phyloP scores from a whole-genome alignment of 1,139 yeast species.

The Sugiyamaella grinbergsii region DNA sequence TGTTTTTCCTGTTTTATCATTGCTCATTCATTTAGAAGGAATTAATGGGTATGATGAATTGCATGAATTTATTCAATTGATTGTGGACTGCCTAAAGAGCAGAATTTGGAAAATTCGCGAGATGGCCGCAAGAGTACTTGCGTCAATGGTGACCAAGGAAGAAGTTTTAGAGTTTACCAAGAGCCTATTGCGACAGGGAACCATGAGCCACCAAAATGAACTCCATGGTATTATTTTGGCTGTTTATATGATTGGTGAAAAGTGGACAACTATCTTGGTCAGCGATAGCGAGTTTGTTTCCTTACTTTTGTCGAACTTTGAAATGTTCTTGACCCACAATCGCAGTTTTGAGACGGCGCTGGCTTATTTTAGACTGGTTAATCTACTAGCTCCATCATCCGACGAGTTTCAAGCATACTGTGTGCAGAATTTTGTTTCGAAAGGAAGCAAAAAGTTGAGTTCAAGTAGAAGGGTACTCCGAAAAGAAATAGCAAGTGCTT shows the following conservation, averaged over 20 bases:
- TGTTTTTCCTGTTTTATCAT: conserved; percentile 72
- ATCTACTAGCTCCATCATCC: conserved; percentile 1
- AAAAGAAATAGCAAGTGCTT: conserved; percentile 40
- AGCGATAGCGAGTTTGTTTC: conserved; percentile 23
- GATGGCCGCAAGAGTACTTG: conserved; percentile 73
- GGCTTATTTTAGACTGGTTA: conserved; percentile 33
- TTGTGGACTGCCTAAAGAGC: conserved; percentile 53
- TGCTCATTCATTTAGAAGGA: conserved; percentile 67
- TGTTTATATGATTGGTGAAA: background rate
- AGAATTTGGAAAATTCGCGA: conserved; percentile 82
- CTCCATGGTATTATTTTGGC: conserved; percentile 63
- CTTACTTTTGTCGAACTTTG: conserved; percentile 29
- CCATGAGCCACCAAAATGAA: conserved; percentile 46
- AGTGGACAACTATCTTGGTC: conserved; percentile 18
- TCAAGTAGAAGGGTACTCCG: conserved; percentile 38
- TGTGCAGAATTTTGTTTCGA: background rate
- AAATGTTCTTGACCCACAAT: conserved; percentile 37
- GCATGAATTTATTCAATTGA: conserved; percentile 51
- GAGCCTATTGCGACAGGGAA: conserved; percentile 26
- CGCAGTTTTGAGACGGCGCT: conserved; percentile 43
- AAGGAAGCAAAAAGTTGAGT: conserved; percentile 7
- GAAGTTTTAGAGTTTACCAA: conserved; percentile 34
- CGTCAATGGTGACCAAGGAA: conserved; percentile 50
- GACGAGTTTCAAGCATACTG: conserved; percentile 1
- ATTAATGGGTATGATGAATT: conserved; percentile 57